Evolutionary conservation across 2,329 filamentous ascomycete species (phyloP).

Genomic region (Trichoderma sp.): DNA sequence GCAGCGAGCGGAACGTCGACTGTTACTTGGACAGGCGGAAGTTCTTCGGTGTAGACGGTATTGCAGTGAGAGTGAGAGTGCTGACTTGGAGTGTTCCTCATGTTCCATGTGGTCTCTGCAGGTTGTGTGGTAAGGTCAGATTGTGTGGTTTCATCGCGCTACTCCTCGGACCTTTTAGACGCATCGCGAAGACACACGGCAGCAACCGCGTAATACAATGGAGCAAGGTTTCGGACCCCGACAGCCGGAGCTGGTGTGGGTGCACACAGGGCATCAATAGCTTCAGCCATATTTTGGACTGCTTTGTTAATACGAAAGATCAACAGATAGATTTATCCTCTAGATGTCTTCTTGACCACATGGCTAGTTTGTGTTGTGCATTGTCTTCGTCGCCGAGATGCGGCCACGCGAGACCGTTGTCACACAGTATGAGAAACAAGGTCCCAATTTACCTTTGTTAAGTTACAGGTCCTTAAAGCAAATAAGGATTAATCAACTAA

Average conservation of each 20-base stretch:
- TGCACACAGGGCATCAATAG: neutral
- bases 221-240: neutral
- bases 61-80: neutral
- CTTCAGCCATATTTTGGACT: neutral
- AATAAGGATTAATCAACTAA: constrained; percentile 5
- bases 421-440: constrained; percentile 3
- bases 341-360: neutral
- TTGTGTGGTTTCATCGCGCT: neutral
- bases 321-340: neutral
- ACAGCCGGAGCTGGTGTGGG: neutral
- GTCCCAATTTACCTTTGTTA: constrained; percentile 5
- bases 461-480: neutral
- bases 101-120: neutral
- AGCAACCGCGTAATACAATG: neutral
- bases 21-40: neutral
- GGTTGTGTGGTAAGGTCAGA: neutral
- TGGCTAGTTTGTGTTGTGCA: neutral
- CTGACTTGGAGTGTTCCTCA: neutral
- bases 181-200: neutral
- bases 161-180: neutral
- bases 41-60: neutral
- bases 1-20: too few relatives aligned
- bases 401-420: neutral
- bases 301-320: neutral
- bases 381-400: neutral